phyloP scores from a whole-genome alignment of 768 basidiomycete genomes.

The Tylopilus plumbeoviolaceoides region DNA sequence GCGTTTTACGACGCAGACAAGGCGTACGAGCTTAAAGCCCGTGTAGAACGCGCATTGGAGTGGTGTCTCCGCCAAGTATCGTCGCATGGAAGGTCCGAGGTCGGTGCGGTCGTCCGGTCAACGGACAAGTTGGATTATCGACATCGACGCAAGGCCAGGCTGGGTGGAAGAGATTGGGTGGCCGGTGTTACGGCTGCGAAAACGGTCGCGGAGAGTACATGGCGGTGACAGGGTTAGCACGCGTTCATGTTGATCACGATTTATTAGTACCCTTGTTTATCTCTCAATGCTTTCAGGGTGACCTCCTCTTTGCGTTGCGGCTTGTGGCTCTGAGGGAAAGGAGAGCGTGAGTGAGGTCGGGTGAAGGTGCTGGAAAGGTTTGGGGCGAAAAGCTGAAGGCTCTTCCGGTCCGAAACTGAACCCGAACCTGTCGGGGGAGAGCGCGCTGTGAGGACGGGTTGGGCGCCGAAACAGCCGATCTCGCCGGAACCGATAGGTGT shows the following conservation, averaged over 20 bases:
- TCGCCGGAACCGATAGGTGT: no score
- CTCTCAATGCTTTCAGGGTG: neutral
- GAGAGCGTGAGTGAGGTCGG: no score
- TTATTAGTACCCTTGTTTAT: constrained; percentile 1
- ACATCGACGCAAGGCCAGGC: constrained; percentile 11
- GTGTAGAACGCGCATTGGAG: constrained; percentile 66
- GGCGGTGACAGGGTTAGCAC: neutral
- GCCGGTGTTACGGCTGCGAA: constrained; percentile 22
- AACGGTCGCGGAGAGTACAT: constrained; percentile 10
- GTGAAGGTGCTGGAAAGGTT: no score
- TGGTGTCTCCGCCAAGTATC: constrained; percentile 50
- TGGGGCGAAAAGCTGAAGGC: no score
- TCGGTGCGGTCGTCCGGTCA: neutral
- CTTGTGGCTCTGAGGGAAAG: no score
- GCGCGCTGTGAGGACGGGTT: no score
- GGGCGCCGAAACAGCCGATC: no score
- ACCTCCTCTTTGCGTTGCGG: no score
- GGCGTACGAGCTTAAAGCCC: constrained; percentile 51
- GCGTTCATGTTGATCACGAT: neutral
- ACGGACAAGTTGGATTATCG: constrained; percentile 20
- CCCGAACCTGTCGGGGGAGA: no score
- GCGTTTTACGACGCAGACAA: constrained; percentile 56
- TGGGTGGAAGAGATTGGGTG: constrained; percentile 12
- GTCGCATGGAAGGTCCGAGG: constrained; percentile 1
- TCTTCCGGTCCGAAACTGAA: no score